Evolutionary conservation across 1,139 yeast species (phyloP), one percentile per base, ranked within the genome.

Genomic region (Hyphopichia fennica): DNA sequence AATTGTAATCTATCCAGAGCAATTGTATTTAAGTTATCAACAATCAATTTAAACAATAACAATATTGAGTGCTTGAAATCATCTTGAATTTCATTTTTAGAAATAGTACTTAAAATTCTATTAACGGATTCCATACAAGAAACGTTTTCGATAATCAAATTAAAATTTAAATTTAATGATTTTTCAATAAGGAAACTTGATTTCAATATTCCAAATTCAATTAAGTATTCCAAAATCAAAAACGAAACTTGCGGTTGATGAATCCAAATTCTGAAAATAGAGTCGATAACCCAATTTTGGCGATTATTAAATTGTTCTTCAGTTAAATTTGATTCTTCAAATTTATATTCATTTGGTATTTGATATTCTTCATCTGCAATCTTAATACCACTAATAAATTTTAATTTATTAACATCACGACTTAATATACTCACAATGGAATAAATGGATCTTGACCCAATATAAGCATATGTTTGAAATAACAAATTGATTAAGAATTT

Each of bases 371-470:
- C 56, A 8, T 62, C 67, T 13, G 45, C 42, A 29, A 70, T 60
- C 19, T 59, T 48, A 17, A 60, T 50, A 1, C 78, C 78, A 47
- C 70, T 60, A 33, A 71, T 54, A 51, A 56, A 71, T 50, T 67
- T 68, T 49, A 91, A 65, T 43, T 82, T 74, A 36, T 71, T 72
- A 30, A 72, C 64, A 41, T 83, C 77, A 45, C 83, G 77, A 34
- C 76, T 73, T 45, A 89, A 72, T 58, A 87, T 83, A 51, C 81
- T 81, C 41, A 82, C 84, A 34, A 90, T 90, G 44, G 95, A 96
- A 19, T 96, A 87, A 37, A 91, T 77, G 0, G 98, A 90, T 58
- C 98, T 79, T 37, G 89, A 85, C 20, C 98, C 97, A 46, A 90
- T 82, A 54, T 82, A 84, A 38, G 95, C 87, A 43, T 89, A 75